Evolutionary conservation across 208 protist genomes (phyloP).

Genomic region (Trypanosoma caninum): DNA sequence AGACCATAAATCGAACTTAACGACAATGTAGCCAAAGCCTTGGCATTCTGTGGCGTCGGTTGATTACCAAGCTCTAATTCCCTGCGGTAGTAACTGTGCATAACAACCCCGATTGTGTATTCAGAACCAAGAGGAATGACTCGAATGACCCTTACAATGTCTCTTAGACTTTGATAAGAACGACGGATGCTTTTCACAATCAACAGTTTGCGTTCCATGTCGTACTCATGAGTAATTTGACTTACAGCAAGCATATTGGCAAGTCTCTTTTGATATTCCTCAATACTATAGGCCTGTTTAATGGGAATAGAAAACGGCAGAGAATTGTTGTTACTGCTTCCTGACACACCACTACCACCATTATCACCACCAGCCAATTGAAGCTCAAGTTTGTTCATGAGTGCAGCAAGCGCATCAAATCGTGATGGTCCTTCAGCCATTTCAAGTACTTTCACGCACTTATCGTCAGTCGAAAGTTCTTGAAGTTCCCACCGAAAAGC

Average conservation of each 20-base stretch:
- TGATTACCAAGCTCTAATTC: constrained; percentile 6
- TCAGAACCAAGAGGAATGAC: constrained; percentile 6
- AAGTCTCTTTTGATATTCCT: constrained; percentile 16
- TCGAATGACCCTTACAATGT: constrained; percentile 2
- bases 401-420: neutral
- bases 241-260: constrained; percentile 3
- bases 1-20: constrained; percentile 9
- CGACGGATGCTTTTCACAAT: constrained; percentile 8
- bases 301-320: neutral
- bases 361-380: neutral
- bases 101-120: neutral
- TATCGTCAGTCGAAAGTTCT: neutral
- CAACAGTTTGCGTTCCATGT: constrained; percentile 1
- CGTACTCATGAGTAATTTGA: constrained; percentile 18
- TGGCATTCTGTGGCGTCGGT: neutral
- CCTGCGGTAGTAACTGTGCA: constrained; percentile 23
- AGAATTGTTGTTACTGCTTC: neutral
- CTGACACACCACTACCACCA: neutral
- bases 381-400: constrained; percentile 1
- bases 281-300: constrained; percentile 7
- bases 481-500: constrained; percentile 22
- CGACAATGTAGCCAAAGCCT: neutral
- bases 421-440: constrained; percentile 8
- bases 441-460: neutral
- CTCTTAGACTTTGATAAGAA: neutral